Percentiles rank a stretch among this genome's conserved stretches.
These are phyloP conservation scores for Lachancea dasiensis DNA, from an alignment of 805 yeast genomes.

Conservation along the genomic window DNA sequence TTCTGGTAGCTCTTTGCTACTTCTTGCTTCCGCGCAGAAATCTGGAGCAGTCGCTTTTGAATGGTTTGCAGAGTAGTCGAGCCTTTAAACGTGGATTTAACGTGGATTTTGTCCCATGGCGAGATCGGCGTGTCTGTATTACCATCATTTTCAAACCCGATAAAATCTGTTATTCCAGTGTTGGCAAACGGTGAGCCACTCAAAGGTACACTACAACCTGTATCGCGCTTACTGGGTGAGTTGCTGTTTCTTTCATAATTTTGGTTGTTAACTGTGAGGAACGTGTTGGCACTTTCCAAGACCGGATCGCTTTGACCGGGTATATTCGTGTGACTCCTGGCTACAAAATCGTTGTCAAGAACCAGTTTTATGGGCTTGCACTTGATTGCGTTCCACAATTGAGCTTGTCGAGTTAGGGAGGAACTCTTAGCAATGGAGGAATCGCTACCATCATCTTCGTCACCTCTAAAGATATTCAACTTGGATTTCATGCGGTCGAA, in stretches of 20 bases:
- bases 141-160: constrained; percentile 8
- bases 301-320: not conserved
- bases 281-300: constrained; percentile 23
- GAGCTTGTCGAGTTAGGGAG: constrained; percentile 7
- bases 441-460: constrained; percentile 1
- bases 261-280: constrained; percentile 22
- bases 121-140: not conserved
- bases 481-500: constrained; percentile 10
- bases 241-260: not conserved
- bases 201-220: constrained; percentile 5
- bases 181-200: constrained; percentile 10
- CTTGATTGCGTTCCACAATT: constrained; percentile 11
- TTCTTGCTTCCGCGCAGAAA: constrained; percentile 18
- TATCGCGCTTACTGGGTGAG: constrained; percentile 5
- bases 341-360: constrained; percentile 1
- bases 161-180: constrained; percentile 5
- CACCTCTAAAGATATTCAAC: constrained; percentile 8
- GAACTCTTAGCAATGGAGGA: constrained; percentile 4
- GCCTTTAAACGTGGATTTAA: constrained; percentile 8
- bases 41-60: constrained; percentile 15
- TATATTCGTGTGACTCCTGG: not conserved
- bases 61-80: constrained; percentile 14
- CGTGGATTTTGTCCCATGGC: constrained; percentile 5
- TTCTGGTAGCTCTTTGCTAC: constrained; percentile 18
- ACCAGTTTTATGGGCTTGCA: constrained; percentile 8